Percentiles rank a stretch among this genome's conserved stretches.
Evolutionary conservation across 345 rosid genomes (phyloP).

Genomic region (Carallia brachiata): DNA sequence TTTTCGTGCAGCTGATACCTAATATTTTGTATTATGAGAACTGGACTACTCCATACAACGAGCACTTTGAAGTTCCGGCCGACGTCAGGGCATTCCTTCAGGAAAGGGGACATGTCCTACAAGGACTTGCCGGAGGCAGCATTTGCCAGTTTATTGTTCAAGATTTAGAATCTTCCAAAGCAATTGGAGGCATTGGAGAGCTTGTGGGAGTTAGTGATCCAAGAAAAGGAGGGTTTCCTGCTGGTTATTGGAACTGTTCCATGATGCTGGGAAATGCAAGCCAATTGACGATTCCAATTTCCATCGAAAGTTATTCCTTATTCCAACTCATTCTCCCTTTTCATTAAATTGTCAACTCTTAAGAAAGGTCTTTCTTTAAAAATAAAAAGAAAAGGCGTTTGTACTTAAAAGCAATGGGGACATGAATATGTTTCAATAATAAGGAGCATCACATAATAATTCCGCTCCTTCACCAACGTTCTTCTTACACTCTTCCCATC

Average conservation of each 20-base stretch:
- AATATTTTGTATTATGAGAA: conserved; percentile 47
- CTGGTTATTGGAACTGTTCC: conserved; percentile 41
- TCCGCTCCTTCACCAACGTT: no score
- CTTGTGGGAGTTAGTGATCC: conserved; percentile 66
- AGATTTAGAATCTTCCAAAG: conserved; percentile 13
- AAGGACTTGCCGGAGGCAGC: conserved; percentile 38
- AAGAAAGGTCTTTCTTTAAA: no score
- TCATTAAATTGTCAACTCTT: no score
- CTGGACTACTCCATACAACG: conserved; percentile 47
- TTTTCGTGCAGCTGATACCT: conserved; percentile 43
- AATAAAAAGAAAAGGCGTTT: no score
- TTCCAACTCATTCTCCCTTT: no score
- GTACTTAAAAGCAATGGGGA: no score
- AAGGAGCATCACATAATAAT: no score
- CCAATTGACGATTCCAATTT: no score
- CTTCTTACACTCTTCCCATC: no score
- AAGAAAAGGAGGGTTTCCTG: conserved; percentile 65
- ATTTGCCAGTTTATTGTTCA: conserved; percentile 51
- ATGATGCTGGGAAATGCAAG: no score
- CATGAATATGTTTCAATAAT: no score
- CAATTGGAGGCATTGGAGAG: conserved; percentile 11
- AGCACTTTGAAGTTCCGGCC: conserved; percentile 49
- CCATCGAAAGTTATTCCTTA: no score
- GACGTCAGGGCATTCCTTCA: conserved; percentile 35
- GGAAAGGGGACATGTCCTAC: conserved; percentile 50